Evolutionary conservation across 129 eudicot species (phyloP).

Genomic region (Daucus carota): DH1_v3.0 NC_030386.2:16800501-16801000

Average conservation of each 20-base stretch:
- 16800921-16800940: conserved; percentile 19
- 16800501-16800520: background rate
- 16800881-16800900: conserved; percentile 76
- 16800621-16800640: background rate
- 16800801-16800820: conserved; percentile 92
- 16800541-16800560: background rate
- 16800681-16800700: background rate
- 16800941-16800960: conserved; percentile 40
- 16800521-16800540: background rate
- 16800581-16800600: background rate
- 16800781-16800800: conserved; percentile 89
- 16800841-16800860: conserved; percentile 74
- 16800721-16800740: background rate
- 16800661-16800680: background rate
- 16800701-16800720: background rate
- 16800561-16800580: background rate
- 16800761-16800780: conserved; percentile 13
- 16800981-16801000: conserved; percentile 35
- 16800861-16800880: conserved; percentile 80
- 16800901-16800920: conserved; percentile 50
- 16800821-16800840: conserved; percentile 83
- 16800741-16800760: background rate
- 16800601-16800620: background rate
- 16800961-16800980: conserved; percentile 31
- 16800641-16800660: background rate